Percentiles rank a stretch among this genome's conserved stretches.
Evolutionary conservation across 2,329 filamentous ascomycete species (phyloP).

Genomic region (Chaetomiaceae sp.): DNA sequence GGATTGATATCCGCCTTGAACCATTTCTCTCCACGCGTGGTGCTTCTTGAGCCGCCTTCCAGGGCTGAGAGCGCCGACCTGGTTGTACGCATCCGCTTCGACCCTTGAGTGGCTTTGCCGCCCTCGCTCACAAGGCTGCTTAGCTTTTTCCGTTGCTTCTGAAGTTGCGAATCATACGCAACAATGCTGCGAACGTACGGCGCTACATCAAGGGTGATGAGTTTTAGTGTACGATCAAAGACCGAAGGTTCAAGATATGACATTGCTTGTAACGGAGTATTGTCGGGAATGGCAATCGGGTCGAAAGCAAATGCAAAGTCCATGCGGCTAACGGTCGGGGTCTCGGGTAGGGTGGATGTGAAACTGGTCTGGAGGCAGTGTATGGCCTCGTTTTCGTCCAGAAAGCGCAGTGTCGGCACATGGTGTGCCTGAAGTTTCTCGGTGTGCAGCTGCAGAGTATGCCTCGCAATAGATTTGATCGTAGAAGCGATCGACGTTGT

Average conservation of each 20-base stretch:
- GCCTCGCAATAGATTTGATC: slow-evolving; percentile 34
- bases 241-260: slow-evolving; percentile 61
- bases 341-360: slow-evolving; percentile 21
- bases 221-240: slow-evolving; percentile 66
- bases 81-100: slow-evolving; percentile 58
- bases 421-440: slow-evolving; percentile 1
- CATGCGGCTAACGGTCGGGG: slow-evolving; percentile 39
- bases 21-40: slow-evolving; percentile 63
- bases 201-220: slow-evolving; percentile 72
- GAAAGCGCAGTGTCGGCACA: slow-evolving; percentile 22
- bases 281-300: slow-evolving; percentile 49
- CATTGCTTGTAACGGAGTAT: slow-evolving; percentile 30
- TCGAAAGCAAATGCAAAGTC: slow-evolving; percentile 59
- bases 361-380: slow-evolving; percentile 39
- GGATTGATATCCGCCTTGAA: slow-evolving; percentile 57
- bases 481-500: slow-evolving; percentile 31
- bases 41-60: slow-evolving; percentile 60
- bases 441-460: slow-evolving; percentile 27
- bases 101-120: slow-evolving; percentile 28
- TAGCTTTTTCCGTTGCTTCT: slow-evolving; percentile 58
- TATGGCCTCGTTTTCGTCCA: slow-evolving; percentile 35
- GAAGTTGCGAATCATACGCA: slow-evolving; percentile 66
- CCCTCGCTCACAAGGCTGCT: slow-evolving; percentile 53
- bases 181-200: slow-evolving; percentile 88
- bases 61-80: slow-evolving; percentile 64